Conservation (phyloP, 305 asterid species). For the Caryopteris hybrid region DNA sequence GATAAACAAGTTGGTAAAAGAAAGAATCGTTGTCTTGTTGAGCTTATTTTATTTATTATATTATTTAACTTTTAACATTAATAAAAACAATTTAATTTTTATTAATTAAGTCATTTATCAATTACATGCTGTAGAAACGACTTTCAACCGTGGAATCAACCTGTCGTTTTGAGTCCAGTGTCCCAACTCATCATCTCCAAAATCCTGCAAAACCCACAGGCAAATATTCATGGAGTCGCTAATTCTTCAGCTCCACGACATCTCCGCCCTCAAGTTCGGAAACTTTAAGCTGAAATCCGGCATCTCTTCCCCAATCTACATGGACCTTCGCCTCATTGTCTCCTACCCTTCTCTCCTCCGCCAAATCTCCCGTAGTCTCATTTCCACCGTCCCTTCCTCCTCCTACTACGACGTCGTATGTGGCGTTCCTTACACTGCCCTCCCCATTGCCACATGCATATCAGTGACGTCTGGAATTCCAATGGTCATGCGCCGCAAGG, state of each 20-base stretch:
- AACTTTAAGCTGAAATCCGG: conserved; percentile 85
- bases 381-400: conserved; percentile 56
- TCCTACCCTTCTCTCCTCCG: conserved; percentile 80
- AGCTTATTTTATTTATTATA: no score
- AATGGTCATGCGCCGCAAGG: conserved; percentile 94
- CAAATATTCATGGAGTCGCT: conserved; percentile 53
- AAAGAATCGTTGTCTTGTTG: no score
- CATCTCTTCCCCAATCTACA: conserved; percentile 81
- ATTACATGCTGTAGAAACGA: no score
- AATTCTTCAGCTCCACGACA: conserved; percentile 74
- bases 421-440: conserved; percentile 93
- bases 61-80: no score
- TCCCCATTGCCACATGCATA: conserved; percentile 85
- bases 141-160: no score
- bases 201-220: conserved; percentile 9
- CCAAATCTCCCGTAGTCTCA: conserved; percentile 62
- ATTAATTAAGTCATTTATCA: no score
- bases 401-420: conserved; percentile 63
- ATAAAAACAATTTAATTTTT: no score
- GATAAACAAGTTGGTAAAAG: no score
- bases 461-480: conserved; percentile 57
- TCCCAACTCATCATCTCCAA: background rate
- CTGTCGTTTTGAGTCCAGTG: background rate
- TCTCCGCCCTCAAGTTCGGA: conserved; percentile 84
- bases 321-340: conserved; percentile 82